These are phyloP conservation scores for Articulospora tetracladia DNA, from an alignment of 495 filamentous ascomycete species.

Conservation along the genomic window DNA sequence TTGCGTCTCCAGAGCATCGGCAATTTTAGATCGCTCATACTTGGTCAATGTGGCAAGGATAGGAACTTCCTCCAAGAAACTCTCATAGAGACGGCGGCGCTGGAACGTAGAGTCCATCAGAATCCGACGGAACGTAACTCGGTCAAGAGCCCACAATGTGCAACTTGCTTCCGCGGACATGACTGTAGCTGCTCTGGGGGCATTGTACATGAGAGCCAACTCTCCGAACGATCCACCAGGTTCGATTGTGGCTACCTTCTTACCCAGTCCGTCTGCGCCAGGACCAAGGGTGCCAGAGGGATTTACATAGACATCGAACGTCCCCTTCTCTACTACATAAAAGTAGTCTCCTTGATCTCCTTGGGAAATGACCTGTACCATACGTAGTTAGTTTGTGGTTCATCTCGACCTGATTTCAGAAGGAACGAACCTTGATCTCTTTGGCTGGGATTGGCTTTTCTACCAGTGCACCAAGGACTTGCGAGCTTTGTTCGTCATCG, in stretches of 20 bases:
- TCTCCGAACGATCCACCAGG: constrained; percentile 97
- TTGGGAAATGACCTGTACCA: constrained; percentile 74
- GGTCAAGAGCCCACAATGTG: constrained; percentile 91
- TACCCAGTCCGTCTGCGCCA: constrained; percentile 79
- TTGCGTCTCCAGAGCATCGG: constrained; percentile 87
- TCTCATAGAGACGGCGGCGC: constrained; percentile 92
- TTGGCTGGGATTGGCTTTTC: constrained; percentile 95
- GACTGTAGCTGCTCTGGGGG: constrained; percentile 94
- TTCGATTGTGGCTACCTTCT: constrained; percentile 75
- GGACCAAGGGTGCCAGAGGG: constrained; percentile 71
- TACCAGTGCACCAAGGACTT: constrained; percentile 85
- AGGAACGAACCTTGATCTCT: constrained; percentile 67
- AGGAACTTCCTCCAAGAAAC: constrained; percentile 94
- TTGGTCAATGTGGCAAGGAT: constrained; percentile 79
- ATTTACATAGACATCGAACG: constrained; percentile 91
- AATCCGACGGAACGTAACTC: constrained; percentile 95
- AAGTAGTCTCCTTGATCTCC: constrained; percentile 97
- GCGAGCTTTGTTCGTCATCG: constrained; percentile 83
- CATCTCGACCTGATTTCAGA: background rate
- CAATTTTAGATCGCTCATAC: constrained; percentile 95
- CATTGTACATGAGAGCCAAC: constrained; percentile 97
- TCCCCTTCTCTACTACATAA: constrained; percentile 90
- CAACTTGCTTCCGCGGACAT: constrained; percentile 74
- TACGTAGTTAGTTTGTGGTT: background rate
- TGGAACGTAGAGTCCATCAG: constrained; percentile 98